A percentile compares a stretch with the other conserved stretches of the same genome.
Conservation (phyloP, 2,329 filamentous ascomycete species). For the Fusarium bulbicola region DNA sequence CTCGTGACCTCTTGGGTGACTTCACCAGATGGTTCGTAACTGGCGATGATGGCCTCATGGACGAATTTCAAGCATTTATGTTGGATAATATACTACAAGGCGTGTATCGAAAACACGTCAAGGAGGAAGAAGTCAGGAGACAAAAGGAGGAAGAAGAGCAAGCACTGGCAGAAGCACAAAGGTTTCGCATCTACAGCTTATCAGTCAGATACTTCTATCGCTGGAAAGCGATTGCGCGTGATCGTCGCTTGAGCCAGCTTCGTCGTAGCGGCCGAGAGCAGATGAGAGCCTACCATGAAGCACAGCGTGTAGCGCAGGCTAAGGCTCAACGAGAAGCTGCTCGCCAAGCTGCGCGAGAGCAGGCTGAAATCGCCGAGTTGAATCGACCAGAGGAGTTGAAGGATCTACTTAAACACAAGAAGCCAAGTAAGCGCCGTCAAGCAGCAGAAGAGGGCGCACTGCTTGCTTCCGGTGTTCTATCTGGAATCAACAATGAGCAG, state of each 20-base stretch:
- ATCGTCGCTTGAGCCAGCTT: constrained; percentile 59
- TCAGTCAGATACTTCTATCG: constrained; percentile 65
- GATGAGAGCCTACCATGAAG: constrained; percentile 56
- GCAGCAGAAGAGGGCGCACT: constrained; percentile 51
- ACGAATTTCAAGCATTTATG: constrained; percentile 58
- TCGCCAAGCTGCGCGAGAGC: constrained; percentile 38
- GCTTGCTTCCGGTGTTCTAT: constrained; percentile 54
- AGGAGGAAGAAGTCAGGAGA: constrained; percentile 53
- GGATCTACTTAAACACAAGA: constrained; percentile 46
- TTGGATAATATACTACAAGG: constrained; percentile 56
- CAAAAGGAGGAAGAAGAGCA: constrained; percentile 59
- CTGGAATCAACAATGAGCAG: constrained; percentile 52
- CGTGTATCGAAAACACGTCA: constrained; percentile 53
- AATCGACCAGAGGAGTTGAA: constrained; percentile 49
- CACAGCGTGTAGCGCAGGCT: constrained; percentile 47
- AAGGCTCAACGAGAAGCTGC: constrained; percentile 49
- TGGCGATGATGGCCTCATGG: constrained; percentile 63
- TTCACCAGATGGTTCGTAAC: constrained; percentile 65
- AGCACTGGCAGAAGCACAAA: constrained; percentile 56
- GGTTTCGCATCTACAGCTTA: constrained; percentile 60
- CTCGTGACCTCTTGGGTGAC: constrained; percentile 56
- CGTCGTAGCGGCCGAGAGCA: constrained; percentile 62
- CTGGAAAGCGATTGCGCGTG: constrained; percentile 62
- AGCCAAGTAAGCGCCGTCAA: constrained; percentile 43
- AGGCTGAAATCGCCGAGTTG: constrained; percentile 40